A percentile compares a stretch with the other conserved stretches of the same genome.
phyloP scores from a whole-genome alignment of 1,284 basidiomycete species.

The Neotropicomus parvogracilis region DNA sequence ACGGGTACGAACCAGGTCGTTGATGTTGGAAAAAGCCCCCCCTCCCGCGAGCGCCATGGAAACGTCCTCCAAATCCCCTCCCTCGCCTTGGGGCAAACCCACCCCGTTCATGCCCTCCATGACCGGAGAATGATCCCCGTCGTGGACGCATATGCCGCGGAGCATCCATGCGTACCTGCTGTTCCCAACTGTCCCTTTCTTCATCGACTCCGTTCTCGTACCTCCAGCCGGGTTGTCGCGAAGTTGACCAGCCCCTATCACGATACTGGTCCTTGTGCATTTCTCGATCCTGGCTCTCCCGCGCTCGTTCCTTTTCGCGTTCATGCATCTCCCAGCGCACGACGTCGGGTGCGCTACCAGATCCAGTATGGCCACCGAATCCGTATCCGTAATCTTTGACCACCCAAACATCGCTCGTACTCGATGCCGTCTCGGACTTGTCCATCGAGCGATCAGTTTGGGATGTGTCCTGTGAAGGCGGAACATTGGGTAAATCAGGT shows the following conservation, averaged over 20 bases:
- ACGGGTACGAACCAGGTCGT: constrained; percentile 25
- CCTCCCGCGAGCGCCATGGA: constrained; percentile 25
- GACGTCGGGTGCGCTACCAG: constrained; percentile 31
- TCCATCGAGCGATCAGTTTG: constrained; percentile 4
- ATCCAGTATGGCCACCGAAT: constrained; percentile 44
- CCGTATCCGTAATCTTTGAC: constrained; percentile 63
- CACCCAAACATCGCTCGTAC: constrained; percentile 43
- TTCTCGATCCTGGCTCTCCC: constrained; percentile 20
- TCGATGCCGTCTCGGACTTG: constrained; percentile 20
- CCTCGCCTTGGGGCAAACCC: constrained; percentile 34
- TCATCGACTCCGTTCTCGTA: constrained; percentile 27
- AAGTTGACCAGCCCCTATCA: constrained; percentile 18
- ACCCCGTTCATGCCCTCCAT: constrained; percentile 30
- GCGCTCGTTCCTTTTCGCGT: constrained; percentile 24
- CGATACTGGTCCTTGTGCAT: constrained; percentile 19
- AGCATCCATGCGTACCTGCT: constrained; percentile 13
- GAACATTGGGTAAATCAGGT: not conserved
- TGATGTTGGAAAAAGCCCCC: constrained; percentile 25
- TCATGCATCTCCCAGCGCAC: constrained; percentile 31
- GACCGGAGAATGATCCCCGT: constrained; percentile 28
- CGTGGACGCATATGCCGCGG: constrained; percentile 22
- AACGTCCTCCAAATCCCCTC: constrained; percentile 35
- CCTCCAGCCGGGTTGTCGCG: constrained; percentile 22
- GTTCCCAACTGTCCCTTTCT: constrained; percentile 25
- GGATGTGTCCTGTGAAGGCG: not conserved